Evolutionary conservation across 2,329 filamentous ascomycete genomes (phyloP).

Genomic region (Tolypocladium nubicola): DNA sequence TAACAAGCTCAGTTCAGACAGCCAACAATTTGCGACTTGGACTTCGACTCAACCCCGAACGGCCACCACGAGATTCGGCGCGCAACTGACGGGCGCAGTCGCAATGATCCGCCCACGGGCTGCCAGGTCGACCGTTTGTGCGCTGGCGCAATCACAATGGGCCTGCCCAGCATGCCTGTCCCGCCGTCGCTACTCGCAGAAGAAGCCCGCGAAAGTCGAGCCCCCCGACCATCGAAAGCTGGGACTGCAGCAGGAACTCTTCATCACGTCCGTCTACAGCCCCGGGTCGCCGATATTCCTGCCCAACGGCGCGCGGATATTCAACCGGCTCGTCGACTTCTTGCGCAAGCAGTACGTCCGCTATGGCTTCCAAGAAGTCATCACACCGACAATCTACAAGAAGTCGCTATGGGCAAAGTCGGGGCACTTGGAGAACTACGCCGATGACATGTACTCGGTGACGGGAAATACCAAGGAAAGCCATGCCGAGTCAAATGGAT

Average conservation of each 20-base stretch:
- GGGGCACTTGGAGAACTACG: conserved; percentile 82
- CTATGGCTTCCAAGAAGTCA: conserved; percentile 81
- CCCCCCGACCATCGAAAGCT: conserved; percentile 49
- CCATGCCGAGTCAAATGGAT: conserved; percentile 6
- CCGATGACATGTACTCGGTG: conserved; percentile 86
- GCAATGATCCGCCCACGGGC: conserved; percentile 20
- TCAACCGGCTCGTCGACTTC: conserved; percentile 75
- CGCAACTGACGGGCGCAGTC: conserved; percentile 1
- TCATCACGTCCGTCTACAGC: conserved; percentile 68
- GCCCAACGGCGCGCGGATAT: conserved; percentile 70
- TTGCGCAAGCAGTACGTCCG: conserved; percentile 73
- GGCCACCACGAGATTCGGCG: neutral
- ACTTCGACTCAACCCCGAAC: neutral
- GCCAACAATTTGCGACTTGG: neutral
- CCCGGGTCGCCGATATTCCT: conserved; percentile 80
- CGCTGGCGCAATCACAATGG: conserved; percentile 15
- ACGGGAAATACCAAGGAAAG: conserved; percentile 33
- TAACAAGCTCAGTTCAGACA: neutral
- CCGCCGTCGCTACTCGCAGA: conserved; percentile 18
- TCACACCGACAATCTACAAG: conserved; percentile 87
- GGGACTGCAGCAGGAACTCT: conserved; percentile 60
- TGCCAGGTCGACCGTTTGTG: conserved; percentile 8
- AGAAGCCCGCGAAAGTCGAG: conserved; percentile 15
- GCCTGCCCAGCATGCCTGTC: conserved; percentile 20
- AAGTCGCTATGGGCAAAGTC: conserved; percentile 77